phyloP scores from a whole-genome alignment of 306 rosid genomes.

The Urtica urens region DNA sequence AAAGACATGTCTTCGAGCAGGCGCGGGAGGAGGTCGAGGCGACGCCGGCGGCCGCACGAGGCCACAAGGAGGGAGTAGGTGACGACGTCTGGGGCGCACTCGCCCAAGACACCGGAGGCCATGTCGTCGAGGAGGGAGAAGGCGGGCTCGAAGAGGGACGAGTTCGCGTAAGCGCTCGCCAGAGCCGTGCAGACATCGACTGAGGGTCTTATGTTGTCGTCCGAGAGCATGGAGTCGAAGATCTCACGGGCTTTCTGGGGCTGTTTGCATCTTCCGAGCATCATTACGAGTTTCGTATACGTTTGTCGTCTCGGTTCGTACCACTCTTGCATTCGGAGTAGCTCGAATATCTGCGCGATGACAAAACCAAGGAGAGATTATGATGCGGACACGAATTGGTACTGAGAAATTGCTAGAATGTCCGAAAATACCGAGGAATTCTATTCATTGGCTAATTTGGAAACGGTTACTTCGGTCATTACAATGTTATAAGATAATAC shows the following conservation, averaged over 20 bases:
- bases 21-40: slow-evolving; percentile 44
- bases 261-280: slow-evolving; percentile 80
- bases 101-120: slow-evolving; percentile 59
- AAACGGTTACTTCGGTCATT: too few relatives aligned
- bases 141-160: slow-evolving; percentile 60
- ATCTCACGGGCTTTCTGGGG: slow-evolving; percentile 59
- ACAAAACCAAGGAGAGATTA: too few relatives aligned
- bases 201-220: slow-evolving; percentile 75
- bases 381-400: too few relatives aligned
- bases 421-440: too few relatives aligned
- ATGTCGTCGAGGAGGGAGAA: slow-evolving; percentile 59
- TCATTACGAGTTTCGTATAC: slow-evolving; percentile 60
- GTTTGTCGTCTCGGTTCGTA: slow-evolving; percentile 78
- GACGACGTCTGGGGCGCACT: slow-evolving; percentile 61
- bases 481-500: too few relatives aligned
- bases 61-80: slow-evolving; percentile 61
- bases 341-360: slow-evolving; percentile 56
- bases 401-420: too few relatives aligned
- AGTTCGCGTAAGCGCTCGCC: slow-evolving; percentile 59
- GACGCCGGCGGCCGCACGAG: slow-evolving; percentile 48
- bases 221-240: slow-evolving; percentile 60
- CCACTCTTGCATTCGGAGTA: slow-evolving; percentile 81
- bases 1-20: slow-evolving; percentile 62
- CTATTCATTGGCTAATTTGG: too few relatives aligned
- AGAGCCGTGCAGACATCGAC: slow-evolving; percentile 83